Percentiles rank a stretch among this genome's conserved stretches.
Conservation (phyloP, 768 basidiomycete species). For the Suillus alpinus region DNA sequence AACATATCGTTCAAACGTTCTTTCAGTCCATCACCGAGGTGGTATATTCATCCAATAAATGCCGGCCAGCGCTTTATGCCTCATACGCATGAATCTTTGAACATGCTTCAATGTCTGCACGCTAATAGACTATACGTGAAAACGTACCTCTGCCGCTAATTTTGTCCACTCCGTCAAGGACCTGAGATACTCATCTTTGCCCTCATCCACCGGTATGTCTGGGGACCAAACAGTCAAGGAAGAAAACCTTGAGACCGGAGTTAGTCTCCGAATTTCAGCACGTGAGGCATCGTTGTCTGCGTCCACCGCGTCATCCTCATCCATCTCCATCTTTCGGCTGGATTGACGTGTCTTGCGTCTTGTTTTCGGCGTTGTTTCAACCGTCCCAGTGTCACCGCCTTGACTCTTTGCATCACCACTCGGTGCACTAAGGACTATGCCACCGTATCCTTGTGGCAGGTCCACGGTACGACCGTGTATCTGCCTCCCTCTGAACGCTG, state of each 20-base stretch:
- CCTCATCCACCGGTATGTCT: constrained; percentile 68
- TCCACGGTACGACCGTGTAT: constrained; percentile 64
- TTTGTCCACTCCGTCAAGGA: constrained; percentile 69
- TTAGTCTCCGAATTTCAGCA: constrained; percentile 33
- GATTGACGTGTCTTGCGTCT: constrained; percentile 15
- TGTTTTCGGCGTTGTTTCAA: constrained; percentile 4
- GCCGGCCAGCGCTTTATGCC: neutral
- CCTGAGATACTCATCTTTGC: constrained; percentile 68
- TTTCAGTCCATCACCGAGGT: neutral
- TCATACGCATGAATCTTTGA: neutral
- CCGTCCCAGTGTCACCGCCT: constrained; percentile 11
- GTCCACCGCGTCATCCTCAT: constrained; percentile 26
- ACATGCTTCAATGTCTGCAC: neutral
- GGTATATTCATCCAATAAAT: neutral
- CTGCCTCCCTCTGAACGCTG: constrained; percentile 74
- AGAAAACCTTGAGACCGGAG: constrained; percentile 54
- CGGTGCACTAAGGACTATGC: constrained; percentile 53
- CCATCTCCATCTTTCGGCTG: constrained; percentile 26
- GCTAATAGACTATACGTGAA: neutral
- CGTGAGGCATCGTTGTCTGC: constrained; percentile 18
- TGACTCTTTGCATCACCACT: constrained; percentile 12
- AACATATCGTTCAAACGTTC: neutral
- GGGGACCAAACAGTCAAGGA: constrained; percentile 76
- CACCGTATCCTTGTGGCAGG: constrained; percentile 65
- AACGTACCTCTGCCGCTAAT: constrained; percentile 58